phyloP scores from a whole-genome alignment of 2,329 filamentous ascomycete species.

The Apiospora rasikravindrae region DNA sequence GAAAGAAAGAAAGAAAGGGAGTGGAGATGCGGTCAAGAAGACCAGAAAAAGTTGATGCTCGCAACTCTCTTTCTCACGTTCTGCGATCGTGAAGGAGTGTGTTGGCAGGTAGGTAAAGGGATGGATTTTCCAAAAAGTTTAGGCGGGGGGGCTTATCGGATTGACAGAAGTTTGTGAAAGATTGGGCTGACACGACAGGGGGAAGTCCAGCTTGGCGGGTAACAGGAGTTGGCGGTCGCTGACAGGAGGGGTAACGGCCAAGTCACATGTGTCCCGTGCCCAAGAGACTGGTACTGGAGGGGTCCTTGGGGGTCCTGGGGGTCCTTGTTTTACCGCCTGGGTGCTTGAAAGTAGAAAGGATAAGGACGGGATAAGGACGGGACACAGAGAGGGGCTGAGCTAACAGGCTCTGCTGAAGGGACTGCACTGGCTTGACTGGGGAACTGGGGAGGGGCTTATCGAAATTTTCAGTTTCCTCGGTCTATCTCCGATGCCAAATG shows the following conservation, averaged over 20 bases:
- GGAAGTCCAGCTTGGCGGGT: not conserved
- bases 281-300: constrained; percentile 5
- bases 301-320: not conserved
- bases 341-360: too few relatives aligned
- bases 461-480: constrained; percentile 11
- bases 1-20: constrained; percentile 11
- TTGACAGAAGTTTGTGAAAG: not conserved
- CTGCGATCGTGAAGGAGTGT: not conserved
- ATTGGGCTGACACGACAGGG: constrained; percentile 3
- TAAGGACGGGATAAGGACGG: not conserved
- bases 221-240: constrained; percentile 4
- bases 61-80: constrained; percentile 16
- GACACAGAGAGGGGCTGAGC: not conserved
- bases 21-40: constrained; percentile 12
- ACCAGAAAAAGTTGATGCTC: constrained; percentile 13
- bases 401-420: not conserved
- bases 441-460: constrained; percentile 4
- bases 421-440: not conserved
- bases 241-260: not conserved
- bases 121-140: constrained; percentile 17
- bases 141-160: constrained; percentile 5
- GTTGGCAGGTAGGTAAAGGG: not conserved
- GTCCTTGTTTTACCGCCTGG: not conserved
- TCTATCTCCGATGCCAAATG: not conserved
- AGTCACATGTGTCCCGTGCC: not conserved